A percentile compares a stretch with the other conserved stretches of the same genome.
Evolutionary conservation across 73 alveolate genomes (phyloP).

Genomic region (Tetrahymena elliotti): DNA sequence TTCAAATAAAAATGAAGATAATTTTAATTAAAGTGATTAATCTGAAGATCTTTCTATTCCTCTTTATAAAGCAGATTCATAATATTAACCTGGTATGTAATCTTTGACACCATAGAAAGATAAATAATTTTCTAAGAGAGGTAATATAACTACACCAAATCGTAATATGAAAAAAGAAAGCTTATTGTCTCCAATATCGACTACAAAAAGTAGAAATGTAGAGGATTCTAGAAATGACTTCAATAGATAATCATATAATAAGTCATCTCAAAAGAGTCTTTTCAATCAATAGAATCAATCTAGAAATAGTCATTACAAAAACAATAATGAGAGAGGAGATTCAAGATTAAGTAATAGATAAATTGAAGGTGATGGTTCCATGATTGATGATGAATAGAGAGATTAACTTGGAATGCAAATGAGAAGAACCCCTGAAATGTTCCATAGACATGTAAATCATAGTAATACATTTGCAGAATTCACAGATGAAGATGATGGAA

Average conservation of each 20-base stretch:
- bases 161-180: neutral
- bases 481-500: neutral
- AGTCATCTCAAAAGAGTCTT: neutral
- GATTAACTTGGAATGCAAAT: neutral
- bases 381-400: neutral
- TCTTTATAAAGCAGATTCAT: neutral
- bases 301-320: neutral
- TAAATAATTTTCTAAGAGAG: neutral
- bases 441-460: neutral
- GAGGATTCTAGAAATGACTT: neutral
- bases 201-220: neutral
- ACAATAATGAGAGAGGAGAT: neutral
- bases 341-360: neutral
- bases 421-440: neutral
- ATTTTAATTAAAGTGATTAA: neutral
- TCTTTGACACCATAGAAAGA: neutral
- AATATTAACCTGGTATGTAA: neutral
- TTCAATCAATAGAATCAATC: neutral
- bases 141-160: neutral
- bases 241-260: neutral
- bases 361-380: neutral
- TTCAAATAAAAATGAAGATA: neutral
- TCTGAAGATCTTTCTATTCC: neutral
- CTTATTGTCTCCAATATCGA: neutral
- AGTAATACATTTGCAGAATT: neutral